phyloP scores from a whole-genome alignment of 164 flowering plant genomes.

The Vitis rotundifolia region DNA sequence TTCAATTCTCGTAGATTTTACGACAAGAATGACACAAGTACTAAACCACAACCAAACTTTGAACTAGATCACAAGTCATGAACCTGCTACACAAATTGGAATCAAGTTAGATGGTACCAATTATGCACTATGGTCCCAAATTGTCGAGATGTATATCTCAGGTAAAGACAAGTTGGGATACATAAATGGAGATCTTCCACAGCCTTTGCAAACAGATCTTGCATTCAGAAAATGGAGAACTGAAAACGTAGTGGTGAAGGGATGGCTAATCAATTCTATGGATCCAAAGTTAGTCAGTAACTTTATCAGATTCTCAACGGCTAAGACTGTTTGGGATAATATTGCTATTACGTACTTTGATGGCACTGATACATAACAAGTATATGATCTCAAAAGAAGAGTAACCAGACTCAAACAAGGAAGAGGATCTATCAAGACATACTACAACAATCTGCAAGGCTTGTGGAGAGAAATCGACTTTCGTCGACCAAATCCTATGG shows the following conservation, averaged over 20 bases:
- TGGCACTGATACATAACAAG: too few species aligned
- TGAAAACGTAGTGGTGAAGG: background rate
- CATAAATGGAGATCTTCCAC: constrained; percentile 2
- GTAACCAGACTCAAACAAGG: too few species aligned
- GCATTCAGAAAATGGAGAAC: background rate
- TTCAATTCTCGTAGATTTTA: too few species aligned
- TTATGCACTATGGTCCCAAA: background rate
- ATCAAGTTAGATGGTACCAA: background rate
- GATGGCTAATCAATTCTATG: background rate
- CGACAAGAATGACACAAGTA: too few species aligned
- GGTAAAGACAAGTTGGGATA: background rate
- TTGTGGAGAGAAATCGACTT: background rate
- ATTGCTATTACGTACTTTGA: background rate
- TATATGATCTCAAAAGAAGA: too few species aligned
- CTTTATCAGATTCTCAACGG: background rate
- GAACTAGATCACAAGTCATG: background rate
- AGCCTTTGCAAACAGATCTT: background rate
- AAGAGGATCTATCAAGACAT: background rate
- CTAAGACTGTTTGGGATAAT: background rate
- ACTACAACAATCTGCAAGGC: constrained; percentile 5
- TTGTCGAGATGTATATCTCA: background rate
- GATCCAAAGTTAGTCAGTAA: background rate
- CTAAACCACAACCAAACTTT: too few species aligned
- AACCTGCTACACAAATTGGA: background rate
- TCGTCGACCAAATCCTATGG: too few species aligned